Conservation (phyloP, 2,329 filamentous ascomycete species). For the Microdochium paspali region DNA sequence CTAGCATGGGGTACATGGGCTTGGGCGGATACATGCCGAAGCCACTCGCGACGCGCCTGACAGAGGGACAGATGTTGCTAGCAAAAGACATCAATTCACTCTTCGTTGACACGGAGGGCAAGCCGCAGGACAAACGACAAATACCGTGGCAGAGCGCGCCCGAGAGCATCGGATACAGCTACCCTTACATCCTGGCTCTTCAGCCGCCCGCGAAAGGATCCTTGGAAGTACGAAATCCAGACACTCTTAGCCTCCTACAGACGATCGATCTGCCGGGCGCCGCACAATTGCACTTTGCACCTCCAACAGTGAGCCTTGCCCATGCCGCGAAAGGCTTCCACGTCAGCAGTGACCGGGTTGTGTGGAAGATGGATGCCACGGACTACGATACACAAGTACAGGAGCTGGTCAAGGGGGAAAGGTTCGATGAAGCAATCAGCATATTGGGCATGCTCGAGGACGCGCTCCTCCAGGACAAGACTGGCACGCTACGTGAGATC, state of each 20-base stretch:
- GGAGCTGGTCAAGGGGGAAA: slow-evolving; percentile 62
- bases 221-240: slow-evolving; percentile 85
- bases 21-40: slow-evolving; percentile 87
- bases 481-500: slow-evolving; percentile 68
- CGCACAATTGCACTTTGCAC: slow-evolving; percentile 79
- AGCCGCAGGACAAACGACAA: slow-evolving; percentile 72
- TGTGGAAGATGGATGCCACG: slow-evolving; percentile 94
- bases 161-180: slow-evolving; percentile 89
- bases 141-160: slow-evolving; percentile 88
- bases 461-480: slow-evolving; percentile 77
- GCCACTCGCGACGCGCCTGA: slow-evolving; percentile 74
- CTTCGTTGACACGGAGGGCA: slow-evolving; percentile 79
- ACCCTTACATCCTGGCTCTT: slow-evolving; percentile 85
- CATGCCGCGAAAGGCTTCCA: slow-evolving; percentile 95
- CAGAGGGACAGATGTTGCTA: slow-evolving; percentile 78
- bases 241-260: slow-evolving; percentile 83
- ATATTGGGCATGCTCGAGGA: slow-evolving; percentile 85
- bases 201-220: slow-evolving; percentile 75
- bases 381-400: slow-evolving; percentile 87
- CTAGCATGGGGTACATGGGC: slow-evolving; percentile 94
- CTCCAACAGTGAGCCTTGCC: slow-evolving; percentile 85
- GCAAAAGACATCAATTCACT: slow-evolving; percentile 96
- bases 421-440: slow-evolving; percentile 87
- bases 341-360: slow-evolving; percentile 78
- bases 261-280: slow-evolving; percentile 75